Evolutionary conservation across 805 yeast species (phyloP), one percentile per base, ranked within the genome.

Genomic region (Babjeviella inositovora): DNA sequence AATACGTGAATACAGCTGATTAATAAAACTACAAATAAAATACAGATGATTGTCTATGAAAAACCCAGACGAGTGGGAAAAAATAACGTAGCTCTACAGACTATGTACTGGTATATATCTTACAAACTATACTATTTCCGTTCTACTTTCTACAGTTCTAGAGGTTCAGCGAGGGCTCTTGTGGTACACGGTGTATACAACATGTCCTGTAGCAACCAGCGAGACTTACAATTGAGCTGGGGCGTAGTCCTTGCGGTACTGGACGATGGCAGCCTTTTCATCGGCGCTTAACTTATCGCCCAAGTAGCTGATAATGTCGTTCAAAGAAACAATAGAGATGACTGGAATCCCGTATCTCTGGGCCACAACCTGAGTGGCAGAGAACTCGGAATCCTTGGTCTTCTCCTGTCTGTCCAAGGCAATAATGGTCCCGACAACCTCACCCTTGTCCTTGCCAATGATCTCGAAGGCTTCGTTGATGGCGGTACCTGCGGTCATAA

Each of bases 401-500:
- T 52, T 45, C 54, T 90, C 98, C 58, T 85, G 93, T 60, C 98
- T 74, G 49, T 90, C 98, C 35, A 90, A 65, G 6, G 95, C 93
- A 41, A 90, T 80, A 29, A 84, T 73, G 27, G 82, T 68, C 6
- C 93, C 97, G 22, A 71, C 79, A 12, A 82, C 75, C 8, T 52
- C 40, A 23, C 95, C 98, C 17, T 65, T 55, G 13, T 39, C 50
- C 13, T 52, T 50, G 5, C 39, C 49, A 37, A 90, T 82, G 39
- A 90, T 76, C 23, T 62, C 69, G 38, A 80, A 77, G 0, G 97
- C 96, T 53, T 90, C 97, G 38, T 77, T 77, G 45, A 85, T 84
- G 23, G 98, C 97, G 28, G 97, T 90, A 19, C 98, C 98, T 2
- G 97, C 97, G 29, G 97, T 87, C 73, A 87, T 85, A 20, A 90